Evolutionary conservation across 257 asterid species (phyloP), one percentile per base, ranked within the genome.

Genomic region (Lithospermum erythrorhizon): DNA sequence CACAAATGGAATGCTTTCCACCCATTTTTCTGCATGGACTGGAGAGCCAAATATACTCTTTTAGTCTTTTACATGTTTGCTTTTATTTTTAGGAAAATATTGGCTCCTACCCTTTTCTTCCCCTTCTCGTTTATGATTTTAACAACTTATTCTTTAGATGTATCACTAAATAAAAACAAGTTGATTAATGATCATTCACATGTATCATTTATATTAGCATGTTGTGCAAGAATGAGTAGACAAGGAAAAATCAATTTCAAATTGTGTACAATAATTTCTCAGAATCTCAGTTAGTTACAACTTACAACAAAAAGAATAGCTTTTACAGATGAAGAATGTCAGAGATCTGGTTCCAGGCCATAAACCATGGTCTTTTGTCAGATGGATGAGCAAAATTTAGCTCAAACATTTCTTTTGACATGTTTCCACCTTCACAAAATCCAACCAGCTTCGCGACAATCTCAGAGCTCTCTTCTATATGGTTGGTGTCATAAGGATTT

Each of bases 371-470:
- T 72, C 89, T 72, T 78, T 74, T 85, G 71, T 87, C 94, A 0
- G 93, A 81, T 53, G 96, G 97, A 63, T 77, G 89, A 61, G 78
- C 90, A 61, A 90, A 90, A 62, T 85, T 90, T 11, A 90, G 90
- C 78, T 85, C 96, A 61, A 90, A 84, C 96, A 90, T 90, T 79
- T 90, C 97, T 68, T 77, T 87, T 0, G 97, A 82, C 82, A 87
- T 63, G 48, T 82, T 87, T 55, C 94, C 96, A 63, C 82, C 73
- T 73, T 83, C 87, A 10, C 84, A 78, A 70, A 85, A 85, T 11
- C 94, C 97, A 1, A 90, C 96, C 6, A 90, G 95, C 85, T 77
- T 90, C 22, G 91, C 95, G 22, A 90, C 95, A 52, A 87, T 85
- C 72, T 83, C 94, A 1, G 94, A 95, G 65, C 97, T 90, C 77